These are phyloP conservation scores for Colletotrichum sidae DNA, from an alignment of 2,329 filamentous ascomycete species.

Conservation along the genomic window DNA sequence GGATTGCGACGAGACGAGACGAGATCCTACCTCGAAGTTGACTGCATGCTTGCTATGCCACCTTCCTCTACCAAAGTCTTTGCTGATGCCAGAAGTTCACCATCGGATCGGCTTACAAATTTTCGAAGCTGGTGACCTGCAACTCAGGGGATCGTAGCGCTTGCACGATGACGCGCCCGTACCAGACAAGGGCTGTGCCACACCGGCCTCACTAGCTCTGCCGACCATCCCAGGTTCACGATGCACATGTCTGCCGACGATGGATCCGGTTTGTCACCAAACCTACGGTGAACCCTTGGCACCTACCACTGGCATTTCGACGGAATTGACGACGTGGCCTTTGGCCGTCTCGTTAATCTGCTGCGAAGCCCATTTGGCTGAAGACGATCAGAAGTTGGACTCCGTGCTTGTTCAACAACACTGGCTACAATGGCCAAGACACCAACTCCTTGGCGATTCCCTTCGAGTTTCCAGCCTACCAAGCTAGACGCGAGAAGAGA, in stretches of 20 bases:
- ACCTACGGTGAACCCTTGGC: slow-evolving; percentile 25
- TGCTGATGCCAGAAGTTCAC: neutral
- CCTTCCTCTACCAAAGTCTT: neutral
- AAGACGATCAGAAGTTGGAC: no score
- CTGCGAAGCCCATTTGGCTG: no score
- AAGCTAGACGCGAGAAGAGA: slow-evolving; percentile 4
- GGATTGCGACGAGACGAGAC: slow-evolving; percentile 6
- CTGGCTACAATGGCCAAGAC: no score
- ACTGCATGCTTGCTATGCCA: no score
- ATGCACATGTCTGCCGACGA: slow-evolving; percentile 25
- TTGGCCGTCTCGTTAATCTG: neutral
- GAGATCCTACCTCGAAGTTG: neutral
- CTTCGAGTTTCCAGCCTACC: neutral
- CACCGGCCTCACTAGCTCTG: slow-evolving; percentile 23
- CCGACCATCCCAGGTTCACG: slow-evolving; percentile 25
- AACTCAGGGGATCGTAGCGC: neutral
- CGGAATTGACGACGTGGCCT: neutral
- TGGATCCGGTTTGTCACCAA: slow-evolving; percentile 31
- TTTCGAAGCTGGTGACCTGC: neutral
- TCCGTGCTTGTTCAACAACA: no score
- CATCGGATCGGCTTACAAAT: neutral
- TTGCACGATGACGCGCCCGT: neutral
- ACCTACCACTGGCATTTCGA: slow-evolving; percentile 3
- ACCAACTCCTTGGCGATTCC: no score
- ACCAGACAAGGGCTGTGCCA: slow-evolving; percentile 27